Base-by-base conservation (phyloP, 768 basidiomycete species). In the Clathrus columnatus region DNA sequence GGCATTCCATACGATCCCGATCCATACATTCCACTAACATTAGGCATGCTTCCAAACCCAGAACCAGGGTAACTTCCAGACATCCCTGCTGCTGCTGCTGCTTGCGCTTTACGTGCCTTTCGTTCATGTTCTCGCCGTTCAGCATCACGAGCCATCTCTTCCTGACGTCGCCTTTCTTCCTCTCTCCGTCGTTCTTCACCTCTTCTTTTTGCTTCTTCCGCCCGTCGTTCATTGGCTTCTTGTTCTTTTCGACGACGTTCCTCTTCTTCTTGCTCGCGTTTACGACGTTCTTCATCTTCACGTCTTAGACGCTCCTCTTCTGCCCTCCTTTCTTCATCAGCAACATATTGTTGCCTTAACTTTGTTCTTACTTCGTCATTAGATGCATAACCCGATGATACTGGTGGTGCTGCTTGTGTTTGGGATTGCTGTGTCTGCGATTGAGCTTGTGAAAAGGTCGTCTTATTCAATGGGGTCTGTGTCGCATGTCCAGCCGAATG, bases 261-360 rank as follows among this genome's bases (percentile, higher is more conserved):
- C 17, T 18, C 50, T 30, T 41, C 50, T 16, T 30, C 14, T 7
- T 21, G 52, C 26, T 57, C 57, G 6, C 45, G 55, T 26, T 59
- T 30, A 2, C 41, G 28, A 21, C 51, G 44, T 20, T 55, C 23
- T 20, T 45, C 28, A 5, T 29, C 58, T 54, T 36, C 36, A 17
- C 52, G 57, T 47, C 43, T 18, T 26, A 36, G 16, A 16, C 41
- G 45, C 51, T 58, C 59, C 61, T 86, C 82, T 20, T 75, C 81
- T 58, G 84, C 82, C 16, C 79, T 79, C 27, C 82, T 79, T 18
- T 75, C 70, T 77, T 84, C 82, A 51, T 85, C 82, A 4, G 74
- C 73, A 21, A 28, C 27, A 29, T 51, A 53, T 28, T 58, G 50
- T 7, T 24, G 32, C 7, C 50, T 27, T 47, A 50, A n/a, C 54